These are phyloP conservation scores for Fomitopsis palustris DNA, from an alignment of 1,284 basidiomycete genomes.

Conservation along the genomic window DNA sequence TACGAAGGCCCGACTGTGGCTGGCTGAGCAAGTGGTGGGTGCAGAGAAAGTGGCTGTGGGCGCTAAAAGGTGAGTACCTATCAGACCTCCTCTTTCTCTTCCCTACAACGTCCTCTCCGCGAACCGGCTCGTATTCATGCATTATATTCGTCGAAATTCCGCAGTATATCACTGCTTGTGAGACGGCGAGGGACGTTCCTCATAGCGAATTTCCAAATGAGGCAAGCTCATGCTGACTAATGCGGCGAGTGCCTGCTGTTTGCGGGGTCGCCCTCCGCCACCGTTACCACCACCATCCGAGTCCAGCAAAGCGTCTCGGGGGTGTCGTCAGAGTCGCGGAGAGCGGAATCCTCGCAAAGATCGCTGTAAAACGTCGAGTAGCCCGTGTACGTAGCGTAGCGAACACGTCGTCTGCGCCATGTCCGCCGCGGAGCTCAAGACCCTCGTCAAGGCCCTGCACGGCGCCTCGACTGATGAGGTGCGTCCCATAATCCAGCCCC, in stretches of 20 bases:
- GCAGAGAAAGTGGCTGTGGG: no score
- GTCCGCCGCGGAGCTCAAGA: slow-evolving; percentile 61
- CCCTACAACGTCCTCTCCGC: no score
- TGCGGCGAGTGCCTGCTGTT: background rate
- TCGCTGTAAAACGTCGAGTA: background rate
- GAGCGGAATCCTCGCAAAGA: background rate
- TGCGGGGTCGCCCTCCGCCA: background rate
- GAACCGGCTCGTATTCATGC: no score
- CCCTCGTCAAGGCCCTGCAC: slow-evolving; percentile 76
- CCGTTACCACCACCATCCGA: background rate
- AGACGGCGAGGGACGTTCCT: no score
- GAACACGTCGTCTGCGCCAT: slow-evolving; percentile 12
- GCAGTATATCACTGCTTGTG: no score
- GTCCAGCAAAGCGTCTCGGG: slow-evolving; percentile 3
- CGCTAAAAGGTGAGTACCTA: no score
- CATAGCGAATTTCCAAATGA: background rate
- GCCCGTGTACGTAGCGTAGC: slow-evolving; percentile 10
- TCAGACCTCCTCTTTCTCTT: no score
- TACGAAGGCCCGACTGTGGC: background rate
- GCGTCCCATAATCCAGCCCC: slow-evolving; percentile 35
- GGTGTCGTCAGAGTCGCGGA: slow-evolving; percentile 1
- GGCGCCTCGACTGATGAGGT: slow-evolving; percentile 59
- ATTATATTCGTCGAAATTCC: no score
- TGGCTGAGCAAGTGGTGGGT: background rate
- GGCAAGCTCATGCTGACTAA: background rate